Evolutionary conservation across 2,329 filamentous ascomycete species (phyloP).

Genomic region (Chaetomium sp.): DNA sequence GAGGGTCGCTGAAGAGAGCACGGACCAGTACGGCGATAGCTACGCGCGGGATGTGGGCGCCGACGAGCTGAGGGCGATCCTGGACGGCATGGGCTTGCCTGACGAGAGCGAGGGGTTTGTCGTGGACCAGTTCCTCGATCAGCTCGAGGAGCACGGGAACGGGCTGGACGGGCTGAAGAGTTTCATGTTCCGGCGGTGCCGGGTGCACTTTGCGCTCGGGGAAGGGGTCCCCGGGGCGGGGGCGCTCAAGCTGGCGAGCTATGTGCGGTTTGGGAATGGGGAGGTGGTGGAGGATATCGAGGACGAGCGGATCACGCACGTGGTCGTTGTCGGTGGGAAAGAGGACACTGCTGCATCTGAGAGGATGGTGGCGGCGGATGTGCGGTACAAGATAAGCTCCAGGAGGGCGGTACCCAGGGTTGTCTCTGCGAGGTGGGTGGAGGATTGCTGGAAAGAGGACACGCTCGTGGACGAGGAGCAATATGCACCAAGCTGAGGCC

Average conservation of each 20-base stretch:
- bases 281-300: slow-evolving; percentile 53
- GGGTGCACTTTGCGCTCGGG: slow-evolving; percentile 45
- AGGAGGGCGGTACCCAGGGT: slow-evolving; percentile 64
- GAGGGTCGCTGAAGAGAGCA: slow-evolving; percentile 59
- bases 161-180: slow-evolving; percentile 54
- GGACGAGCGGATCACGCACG: slow-evolving; percentile 67
- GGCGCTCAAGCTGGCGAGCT: slow-evolving; percentile 54
- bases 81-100: slow-evolving; percentile 39
- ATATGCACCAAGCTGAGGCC: slow-evolving; percentile 26
- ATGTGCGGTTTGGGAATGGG: slow-evolving; percentile 71
- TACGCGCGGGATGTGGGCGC: slow-evolving; percentile 65
- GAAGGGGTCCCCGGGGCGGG: slow-evolving; percentile 40
- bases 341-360: slow-evolving; percentile 41
- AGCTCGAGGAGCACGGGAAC: slow-evolving; percentile 60
- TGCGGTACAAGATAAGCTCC: slow-evolving; percentile 51
- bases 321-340: slow-evolving; percentile 60
- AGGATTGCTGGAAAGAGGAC: slow-evolving; percentile 75
- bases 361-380: slow-evolving; percentile 44
- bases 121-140: slow-evolving; percentile 50
- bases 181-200: slow-evolving; percentile 55
- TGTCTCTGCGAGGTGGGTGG: slow-evolving; percentile 72
- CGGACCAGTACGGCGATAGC: slow-evolving; percentile 81
- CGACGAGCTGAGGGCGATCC: slow-evolving; percentile 45
- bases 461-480: slow-evolving; percentile 79
- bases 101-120: slow-evolving; percentile 41